These are phyloP conservation scores for Cladosporium sp. DNA, from an alignment of 2,329 filamentous ascomycete genomes.

Conservation along the genomic window DNA sequence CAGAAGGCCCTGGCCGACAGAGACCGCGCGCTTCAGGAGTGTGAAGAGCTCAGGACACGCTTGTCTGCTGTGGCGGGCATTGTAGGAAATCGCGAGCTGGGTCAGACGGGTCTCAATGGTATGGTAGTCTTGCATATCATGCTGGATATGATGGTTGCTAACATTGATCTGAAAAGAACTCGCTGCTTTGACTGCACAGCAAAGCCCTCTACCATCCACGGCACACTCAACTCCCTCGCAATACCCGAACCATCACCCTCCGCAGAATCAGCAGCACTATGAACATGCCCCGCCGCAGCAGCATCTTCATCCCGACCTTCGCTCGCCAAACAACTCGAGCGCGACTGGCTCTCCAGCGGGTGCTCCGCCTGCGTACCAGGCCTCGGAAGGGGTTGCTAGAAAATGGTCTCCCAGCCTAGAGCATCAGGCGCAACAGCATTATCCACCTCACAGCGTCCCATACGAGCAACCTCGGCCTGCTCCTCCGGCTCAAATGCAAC, in stretches of 20 bases:
- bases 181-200: constrained; percentile 43
- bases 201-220: constrained; percentile 37
- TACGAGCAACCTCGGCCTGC: constrained; percentile 16
- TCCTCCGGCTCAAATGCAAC: constrained; percentile 14
- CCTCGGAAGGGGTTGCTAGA: constrained; percentile 4
- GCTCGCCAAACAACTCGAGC: constrained; percentile 12
- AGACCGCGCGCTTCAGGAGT: constrained; percentile 72
- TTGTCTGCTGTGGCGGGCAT: constrained; percentile 39
- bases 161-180: constrained; percentile 37
- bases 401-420: constrained; percentile 19
- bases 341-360: constrained; percentile 2
- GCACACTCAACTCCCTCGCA: constrained; percentile 4
- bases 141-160: constrained; percentile 25
- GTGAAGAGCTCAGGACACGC: constrained; percentile 69
- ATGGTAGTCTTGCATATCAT: constrained; percentile 23
- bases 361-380: background rate
- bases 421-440: constrained; percentile 8
- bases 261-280: constrained; percentile 11
- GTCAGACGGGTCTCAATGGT: constrained; percentile 26
- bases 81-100: constrained; percentile 19
- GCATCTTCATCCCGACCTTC: constrained; percentile 32
- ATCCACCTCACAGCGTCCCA: constrained; percentile 9
- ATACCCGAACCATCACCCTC: constrained; percentile 3
- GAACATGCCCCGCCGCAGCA: constrained; percentile 17
- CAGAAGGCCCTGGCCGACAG: constrained; percentile 66